phyloP scores from a whole-genome alignment of 257 asterid species.

The Primulina huaijiensis region DNA sequence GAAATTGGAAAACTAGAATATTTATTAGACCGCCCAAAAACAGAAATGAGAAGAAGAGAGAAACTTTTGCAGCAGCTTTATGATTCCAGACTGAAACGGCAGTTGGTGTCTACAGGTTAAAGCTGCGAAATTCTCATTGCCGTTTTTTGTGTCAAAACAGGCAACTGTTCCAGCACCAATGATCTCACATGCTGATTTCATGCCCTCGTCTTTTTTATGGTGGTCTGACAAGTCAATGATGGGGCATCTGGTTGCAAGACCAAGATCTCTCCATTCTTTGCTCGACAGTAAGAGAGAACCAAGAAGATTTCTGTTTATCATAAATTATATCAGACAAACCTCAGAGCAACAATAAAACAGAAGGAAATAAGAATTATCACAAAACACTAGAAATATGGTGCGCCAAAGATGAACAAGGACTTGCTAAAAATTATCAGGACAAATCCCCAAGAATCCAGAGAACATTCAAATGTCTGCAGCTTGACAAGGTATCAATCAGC shows the following conservation, averaged over 20 bases:
- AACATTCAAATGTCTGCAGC: not conserved
- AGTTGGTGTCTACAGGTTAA: conserved; percentile 48
- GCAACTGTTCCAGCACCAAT: conserved; percentile 86
- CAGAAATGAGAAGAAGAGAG: conserved; percentile 18
- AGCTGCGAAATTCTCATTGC: conserved; percentile 31
- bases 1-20: not conserved
- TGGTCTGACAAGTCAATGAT: conserved; percentile 44
- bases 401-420: too few species aligned
- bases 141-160: conserved; percentile 51
- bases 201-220: conserved; percentile 38
- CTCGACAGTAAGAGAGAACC: conserved; percentile 68
- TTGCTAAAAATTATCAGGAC: not conserved
- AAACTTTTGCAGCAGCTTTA: conserved; percentile 69
- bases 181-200: conserved; percentile 65
- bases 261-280: conserved; percentile 64
- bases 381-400: not conserved
- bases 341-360: conserved; percentile 12
- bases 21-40: not conserved
- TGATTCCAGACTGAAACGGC: conserved; percentile 40
- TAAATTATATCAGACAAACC: conserved; percentile 30
- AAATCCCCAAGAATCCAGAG: not conserved
- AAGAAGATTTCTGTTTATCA: conserved; percentile 65
- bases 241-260: conserved; percentile 64
- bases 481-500: not conserved
- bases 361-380: not conserved